Evolutionary conservation across 768 basidiomycete genomes (phyloP), one percentile per base, ranked within the genome.

Genomic region (Rhodocollybia butyracea): DNA sequence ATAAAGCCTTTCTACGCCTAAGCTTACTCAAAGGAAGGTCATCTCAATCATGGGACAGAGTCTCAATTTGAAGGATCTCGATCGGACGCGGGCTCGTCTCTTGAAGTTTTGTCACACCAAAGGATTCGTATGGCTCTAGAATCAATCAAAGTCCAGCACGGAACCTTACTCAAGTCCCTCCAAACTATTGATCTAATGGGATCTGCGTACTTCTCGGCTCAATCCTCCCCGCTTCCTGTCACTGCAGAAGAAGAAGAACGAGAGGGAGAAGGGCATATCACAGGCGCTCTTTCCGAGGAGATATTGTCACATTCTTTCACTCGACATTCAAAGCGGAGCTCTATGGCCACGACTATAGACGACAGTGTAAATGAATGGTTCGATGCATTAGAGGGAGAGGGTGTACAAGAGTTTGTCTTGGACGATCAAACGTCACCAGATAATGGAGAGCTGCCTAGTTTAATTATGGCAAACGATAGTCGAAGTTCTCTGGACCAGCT

Each of bases 331-430:
- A 73, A 74, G 52, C 76, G 78, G 31, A 64, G 74, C 48, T 84
- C 82, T 11, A 71, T 78, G 32, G 64, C 74, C 34, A 82, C 81
- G 2, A 76, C 76, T 29, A 64, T 71, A 26, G 80, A 78, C 42
- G 84, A 81, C 52, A 79, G 76, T 26, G 65, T 76, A 54, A 71
- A 76, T 48, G 82, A 91, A 62, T 93, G 90, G 90, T 91, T 80
- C 62, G 91, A 93, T 60, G 91, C 90, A 8, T 71, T 77, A 38
- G 87, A 69, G 57, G 63, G 60, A 24, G 82, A 86, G 58, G 86
- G 82, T 1, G 79, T 84, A 5, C 80, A 88, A 62, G 91, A 93
- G 64, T 91, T 85, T 64, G 64, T 88, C 2, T 69, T 91, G 60
- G 81, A 85, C 43, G 65, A 70, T 17, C 71, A 74, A 3, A 65